These are phyloP conservation scores for Deinandra increscens DNA, from an alignment of 129 eudicot species.

Conservation along the genomic window DNA sequence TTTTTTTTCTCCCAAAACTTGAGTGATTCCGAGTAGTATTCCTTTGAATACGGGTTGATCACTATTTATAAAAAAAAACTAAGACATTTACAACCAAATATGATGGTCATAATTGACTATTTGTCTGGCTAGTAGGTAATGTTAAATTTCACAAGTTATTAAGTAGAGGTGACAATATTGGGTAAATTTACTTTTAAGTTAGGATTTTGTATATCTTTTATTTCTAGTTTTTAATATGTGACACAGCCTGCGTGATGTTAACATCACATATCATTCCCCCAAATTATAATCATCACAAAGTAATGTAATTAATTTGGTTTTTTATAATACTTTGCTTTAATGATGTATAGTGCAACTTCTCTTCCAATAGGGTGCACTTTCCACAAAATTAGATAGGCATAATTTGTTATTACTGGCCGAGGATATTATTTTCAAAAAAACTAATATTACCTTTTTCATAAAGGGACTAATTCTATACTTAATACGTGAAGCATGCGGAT, in stretches of 20 bases:
- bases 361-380: slow-evolving; percentile 11
- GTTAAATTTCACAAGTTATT: no score
- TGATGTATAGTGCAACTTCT: neutral
- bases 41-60: neutral
- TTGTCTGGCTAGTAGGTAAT: no score
- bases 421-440: slow-evolving; percentile 4
- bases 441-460: slow-evolving; percentile 18
- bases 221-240: no score
- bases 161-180: no score
- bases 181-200: no score
- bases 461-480: slow-evolving; percentile 27
- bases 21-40: neutral
- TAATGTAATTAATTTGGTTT: neutral
- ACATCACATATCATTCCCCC: neutral
- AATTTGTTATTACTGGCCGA: neutral
- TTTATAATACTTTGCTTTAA: slow-evolving; percentile 8
- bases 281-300: slow-evolving; percentile 3
- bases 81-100: no score
- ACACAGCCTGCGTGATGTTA: neutral
- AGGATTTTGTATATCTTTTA: no score
- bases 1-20: no score
- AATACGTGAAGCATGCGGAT: slow-evolving; percentile 32
- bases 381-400: neutral
- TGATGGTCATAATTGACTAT: no score
- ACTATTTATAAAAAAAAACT: no score